phyloP scores from a whole-genome alignment of 768 basidiomycete genomes.

The Asterophora parasitica region DNA sequence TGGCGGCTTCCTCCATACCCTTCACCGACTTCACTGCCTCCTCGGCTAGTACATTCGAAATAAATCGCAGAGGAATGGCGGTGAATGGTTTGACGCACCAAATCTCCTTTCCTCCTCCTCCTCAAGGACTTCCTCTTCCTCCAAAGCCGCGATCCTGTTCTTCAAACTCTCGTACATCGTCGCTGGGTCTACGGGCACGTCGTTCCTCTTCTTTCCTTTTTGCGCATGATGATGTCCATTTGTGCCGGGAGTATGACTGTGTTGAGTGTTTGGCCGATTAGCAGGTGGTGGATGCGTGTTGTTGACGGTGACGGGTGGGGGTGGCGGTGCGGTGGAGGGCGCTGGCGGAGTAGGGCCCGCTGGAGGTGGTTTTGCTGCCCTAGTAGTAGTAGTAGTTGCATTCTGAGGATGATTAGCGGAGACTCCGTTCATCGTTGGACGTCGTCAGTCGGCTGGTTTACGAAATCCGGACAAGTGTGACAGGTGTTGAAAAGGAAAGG shows the following conservation, averaged over 20 bases:
- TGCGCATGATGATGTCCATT: slow-evolving; percentile 39
- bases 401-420: slow-evolving; percentile 29
- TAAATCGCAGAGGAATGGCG: slow-evolving; percentile 11
- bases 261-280: slow-evolving; percentile 23
- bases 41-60: slow-evolving; percentile 51
- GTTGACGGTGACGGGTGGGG: slow-evolving; percentile 42
- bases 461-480: slow-evolving; percentile 13
- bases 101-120: slow-evolving; percentile 83
- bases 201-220: slow-evolving; percentile 74
- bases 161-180: slow-evolving; percentile 86
- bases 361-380: slow-evolving; percentile 49
- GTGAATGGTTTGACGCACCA: slow-evolving; percentile 41
- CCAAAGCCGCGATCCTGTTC: slow-evolving; percentile 83
- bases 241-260: slow-evolving; percentile 32
- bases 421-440: slow-evolving; percentile 45
- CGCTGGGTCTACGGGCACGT: slow-evolving; percentile 71
- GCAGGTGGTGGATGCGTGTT: slow-evolving; percentile 26
- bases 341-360: slow-evolving; percentile 56
- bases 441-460: slow-evolving; percentile 11
- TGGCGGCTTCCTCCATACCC: slow-evolving; percentile 75
- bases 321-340: slow-evolving; percentile 53
- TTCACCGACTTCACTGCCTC: slow-evolving; percentile 85
- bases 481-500: slow-evolving; percentile 13
- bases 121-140: slow-evolving; percentile 82
- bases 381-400: slow-evolving; percentile 32